Evolutionary conservation across 202 grass and related monocot genomes (phyloP).

Genomic region (Zizania palustris): DNA sequence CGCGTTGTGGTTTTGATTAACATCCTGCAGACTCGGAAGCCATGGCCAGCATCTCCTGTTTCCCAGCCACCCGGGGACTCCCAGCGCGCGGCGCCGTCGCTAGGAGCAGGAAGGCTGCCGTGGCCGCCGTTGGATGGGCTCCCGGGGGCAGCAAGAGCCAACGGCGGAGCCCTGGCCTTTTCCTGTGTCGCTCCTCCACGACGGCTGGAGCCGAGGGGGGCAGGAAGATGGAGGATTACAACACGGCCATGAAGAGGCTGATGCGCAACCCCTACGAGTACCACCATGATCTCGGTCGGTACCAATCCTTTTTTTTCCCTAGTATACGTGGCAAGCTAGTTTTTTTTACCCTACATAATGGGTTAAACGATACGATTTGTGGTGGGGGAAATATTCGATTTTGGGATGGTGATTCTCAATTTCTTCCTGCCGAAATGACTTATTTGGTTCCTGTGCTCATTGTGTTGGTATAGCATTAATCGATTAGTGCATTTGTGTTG

Average conservation of each 20-base stretch:
- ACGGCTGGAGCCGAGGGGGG: slow-evolving; percentile 26
- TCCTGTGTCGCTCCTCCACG: slow-evolving; percentile 42
- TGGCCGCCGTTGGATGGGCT: slow-evolving; percentile 18
- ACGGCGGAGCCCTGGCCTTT: not conserved
- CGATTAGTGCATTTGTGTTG: not conserved
- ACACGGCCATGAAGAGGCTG: slow-evolving; percentile 80
- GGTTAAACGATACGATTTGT: slow-evolving; percentile 2
- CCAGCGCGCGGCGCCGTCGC: not conserved
- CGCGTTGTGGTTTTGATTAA: too few relatives aligned
- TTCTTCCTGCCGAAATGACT: not conserved
- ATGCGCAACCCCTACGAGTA: slow-evolving; percentile 94
- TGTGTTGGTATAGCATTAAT: not conserved
- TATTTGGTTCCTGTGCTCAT: not conserved
- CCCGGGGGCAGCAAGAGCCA: not conserved
- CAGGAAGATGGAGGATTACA: slow-evolving; percentile 75
- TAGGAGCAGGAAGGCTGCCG: slow-evolving; percentile 16
- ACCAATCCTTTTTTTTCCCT: not conserved
- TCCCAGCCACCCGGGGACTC: slow-evolving; percentile 16
- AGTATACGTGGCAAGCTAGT: too few relatives aligned
- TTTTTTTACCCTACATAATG: slow-evolving; percentile 8
- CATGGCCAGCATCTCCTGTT: slow-evolving; percentile 28
- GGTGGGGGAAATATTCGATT: not conserved
- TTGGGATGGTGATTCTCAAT: not conserved
- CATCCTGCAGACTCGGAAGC: slow-evolving; percentile 26
- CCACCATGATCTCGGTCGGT: slow-evolving; percentile 79